phyloP scores from a whole-genome alignment of 2,329 filamentous ascomycete genomes.

The Clarireedia paspali region DNA sequence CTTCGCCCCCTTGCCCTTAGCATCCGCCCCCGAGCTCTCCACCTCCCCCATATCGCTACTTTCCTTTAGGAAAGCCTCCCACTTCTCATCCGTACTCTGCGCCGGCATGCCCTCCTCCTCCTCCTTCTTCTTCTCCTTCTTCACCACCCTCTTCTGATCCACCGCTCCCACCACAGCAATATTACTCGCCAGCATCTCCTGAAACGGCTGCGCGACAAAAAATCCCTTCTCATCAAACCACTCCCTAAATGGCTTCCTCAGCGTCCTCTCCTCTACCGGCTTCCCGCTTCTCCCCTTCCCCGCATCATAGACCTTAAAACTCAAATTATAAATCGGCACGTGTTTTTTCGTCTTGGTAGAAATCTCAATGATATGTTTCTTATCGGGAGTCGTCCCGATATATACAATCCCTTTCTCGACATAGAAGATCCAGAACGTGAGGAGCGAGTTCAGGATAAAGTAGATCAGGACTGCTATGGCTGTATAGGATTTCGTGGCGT shows the following conservation, averaged over 20 bases:
- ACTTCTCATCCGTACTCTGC: conserved; percentile 26
- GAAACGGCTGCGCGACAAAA: conserved; percentile 70
- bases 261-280: conserved; percentile 32
- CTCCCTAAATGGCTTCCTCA: conserved; percentile 58
- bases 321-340: conserved; percentile 71
- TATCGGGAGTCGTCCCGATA: conserved; percentile 47
- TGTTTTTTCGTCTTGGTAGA: conserved; percentile 69
- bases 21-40: conserved; percentile 9
- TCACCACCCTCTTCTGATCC: conserved; percentile 52
- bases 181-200: conserved; percentile 65
- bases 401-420: conserved; percentile 82
- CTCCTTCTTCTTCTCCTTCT: conserved; percentile 12
- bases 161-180: conserved; percentile 57
- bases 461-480: conserved; percentile 73
- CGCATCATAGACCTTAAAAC: conserved; percentile 43
- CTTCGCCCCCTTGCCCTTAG: conserved; percentile 16
- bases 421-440: conserved; percentile 78
- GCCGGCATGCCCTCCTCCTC: conserved; percentile 11
- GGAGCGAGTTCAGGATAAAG: conserved; percentile 64
- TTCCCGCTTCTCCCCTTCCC: conserved; percentile 8
- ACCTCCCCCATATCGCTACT: conserved; percentile 16
- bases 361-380: conserved; percentile 68
- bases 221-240: conserved; percentile 71
- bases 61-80: conserved; percentile 26
- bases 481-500: conserved; percentile 75